phyloP scores from a whole-genome alignment of 176 grass and related monocot genomes.

The Coix lacrymajobi region DNA sequence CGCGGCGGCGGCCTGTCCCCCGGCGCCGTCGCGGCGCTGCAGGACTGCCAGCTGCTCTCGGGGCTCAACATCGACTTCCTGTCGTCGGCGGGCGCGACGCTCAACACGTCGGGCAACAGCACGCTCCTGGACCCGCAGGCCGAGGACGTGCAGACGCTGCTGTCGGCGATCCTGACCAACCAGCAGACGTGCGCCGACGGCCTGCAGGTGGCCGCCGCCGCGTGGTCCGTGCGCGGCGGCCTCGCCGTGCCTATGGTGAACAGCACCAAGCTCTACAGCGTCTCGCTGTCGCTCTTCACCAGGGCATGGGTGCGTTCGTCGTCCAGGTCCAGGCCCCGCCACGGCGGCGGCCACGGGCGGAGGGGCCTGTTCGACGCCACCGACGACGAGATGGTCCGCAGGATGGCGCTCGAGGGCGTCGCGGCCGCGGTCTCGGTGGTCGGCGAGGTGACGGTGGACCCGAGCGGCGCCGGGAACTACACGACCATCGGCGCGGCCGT shows the following conservation, averaged over 20 bases:
- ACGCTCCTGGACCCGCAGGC: slow-evolving; percentile 72
- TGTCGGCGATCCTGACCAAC: slow-evolving; percentile 90
- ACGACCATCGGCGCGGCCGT: slow-evolving; percentile 60
- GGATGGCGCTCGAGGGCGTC: slow-evolving; percentile 27
- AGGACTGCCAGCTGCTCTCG: slow-evolving; percentile 78
- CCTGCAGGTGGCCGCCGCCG: slow-evolving; percentile 58
- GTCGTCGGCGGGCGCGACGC: slow-evolving; percentile 36
- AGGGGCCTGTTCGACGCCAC: slow-evolving; percentile 44
- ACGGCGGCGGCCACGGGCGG: slow-evolving; percentile 30
- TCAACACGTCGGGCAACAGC: slow-evolving; percentile 39
- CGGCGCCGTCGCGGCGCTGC: slow-evolving; percentile 54
- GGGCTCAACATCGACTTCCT: slow-evolving; percentile 84
- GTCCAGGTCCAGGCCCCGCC: not conserved
- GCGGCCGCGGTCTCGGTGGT: slow-evolving; percentile 38
- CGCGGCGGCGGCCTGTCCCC: slow-evolving; percentile 37
- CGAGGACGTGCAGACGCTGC: slow-evolving; percentile 69
- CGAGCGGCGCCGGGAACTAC: slow-evolving; percentile 65
- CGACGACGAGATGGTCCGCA: slow-evolving; percentile 39
- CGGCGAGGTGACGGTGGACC: slow-evolving; percentile 51
- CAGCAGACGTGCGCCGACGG: slow-evolving; percentile 95
- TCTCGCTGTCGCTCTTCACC: slow-evolving; percentile 90
- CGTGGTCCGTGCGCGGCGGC: slow-evolving; percentile 78
- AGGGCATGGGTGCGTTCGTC: slow-evolving; percentile 69
- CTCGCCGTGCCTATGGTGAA: slow-evolving; percentile 63
- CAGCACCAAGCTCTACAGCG: slow-evolving; percentile 75